Base-by-base conservation (phyloP, 2,329 filamentous ascomycete genomes). In the Trichoderma brevicompactum region DNA sequence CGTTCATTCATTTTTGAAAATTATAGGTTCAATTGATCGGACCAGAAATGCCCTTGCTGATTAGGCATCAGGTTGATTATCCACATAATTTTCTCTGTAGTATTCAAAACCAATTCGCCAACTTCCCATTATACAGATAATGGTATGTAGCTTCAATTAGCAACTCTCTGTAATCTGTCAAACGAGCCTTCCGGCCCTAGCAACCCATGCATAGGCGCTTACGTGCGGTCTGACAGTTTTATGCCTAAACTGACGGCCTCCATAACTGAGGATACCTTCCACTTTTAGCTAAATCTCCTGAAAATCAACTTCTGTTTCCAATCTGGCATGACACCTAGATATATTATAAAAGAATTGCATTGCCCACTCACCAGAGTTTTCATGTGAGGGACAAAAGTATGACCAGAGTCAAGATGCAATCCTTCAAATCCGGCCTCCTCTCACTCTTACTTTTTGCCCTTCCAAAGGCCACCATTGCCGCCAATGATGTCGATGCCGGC, bases 401-500 rank as follows among this genome's bases (percentile, higher is more conserved):
- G 3, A 15, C n/a, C 15, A 53, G 32, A 28, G 36, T 23, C 52
- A 54, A 54, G 32, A 54, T 54, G 52, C 36, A 17, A 2, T 54
- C 52, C 52, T 5, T 54, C 52, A 40, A 54, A 19, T 2, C 52
- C 1, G 6, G 32, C 17, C 36, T 54, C 17, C 3, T 40, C 36
- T 54, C 52, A 23, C 52, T 54, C 34, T 8, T 54, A 7, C 12
- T 54, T 6, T 19, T 40, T 38, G 36, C 36, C 52, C 34, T 40
- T 23, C 52, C 52, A 12, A 38, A 19, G 34, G 52, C 36, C 15
- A 15, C 23, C 54, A 46, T 7, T 17, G 41, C 41, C 13, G 54
- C 23, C 54, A 43, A 32, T 41, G 52, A 66, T 56, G 59, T 67
- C 58, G 34, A 66, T 19, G 66, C 66, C 15, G 66, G 66, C 38